Base-by-base conservation (phyloP, 352 stramenopile species). In the Achlya hypogyna region DNA sequence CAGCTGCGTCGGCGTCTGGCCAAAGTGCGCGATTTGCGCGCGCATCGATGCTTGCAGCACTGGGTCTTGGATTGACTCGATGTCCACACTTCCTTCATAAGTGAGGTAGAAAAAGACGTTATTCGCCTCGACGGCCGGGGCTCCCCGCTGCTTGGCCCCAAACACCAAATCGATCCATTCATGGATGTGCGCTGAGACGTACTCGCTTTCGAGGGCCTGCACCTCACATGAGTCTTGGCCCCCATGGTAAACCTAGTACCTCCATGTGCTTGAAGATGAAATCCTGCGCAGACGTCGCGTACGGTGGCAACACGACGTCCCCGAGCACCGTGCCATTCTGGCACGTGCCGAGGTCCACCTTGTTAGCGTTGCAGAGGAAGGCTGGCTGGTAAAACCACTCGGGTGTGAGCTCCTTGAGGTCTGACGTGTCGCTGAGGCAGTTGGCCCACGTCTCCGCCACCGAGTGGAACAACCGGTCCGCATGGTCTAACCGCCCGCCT, bases 41-140 rank as follows among this genome's bases (percentile, higher is more conserved):
- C 98, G 93, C 75, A 95, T 93, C 20, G 95, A 98, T 42, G 94
- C 95, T 70, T 95, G 91, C 29, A 94, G 77, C 29, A 98, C 80
- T 8, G 97, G 75, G 42, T 98, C 92, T 27, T 95, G 75, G 72
- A 96, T 95, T 6, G 95, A 96, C 70, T 98, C 91, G 35, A 99
- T 84, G 72, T 99, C 95, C 45, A 99, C 95, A 74, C 96, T 95
- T 45, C 96, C 96, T 79, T 99, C 96, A 70, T 99, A 99, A 1
- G 93, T 99, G 35, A 99, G 79, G 70, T 98, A 98, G 73, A 99
- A 98, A 73, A 99, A 99, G 10, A 99, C 75, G 72, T 99, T 99
- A 69, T 97, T 91, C 8, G 96, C 91, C 14, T 91, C 81, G 32
- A 98, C 81, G 9, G 97, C 95, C 31, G 90, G 89, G 28, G 74